Evolutionary conservation across 2,329 filamentous ascomycete genomes (phyloP).

Genomic region (Monosporascus sp.): DNA sequence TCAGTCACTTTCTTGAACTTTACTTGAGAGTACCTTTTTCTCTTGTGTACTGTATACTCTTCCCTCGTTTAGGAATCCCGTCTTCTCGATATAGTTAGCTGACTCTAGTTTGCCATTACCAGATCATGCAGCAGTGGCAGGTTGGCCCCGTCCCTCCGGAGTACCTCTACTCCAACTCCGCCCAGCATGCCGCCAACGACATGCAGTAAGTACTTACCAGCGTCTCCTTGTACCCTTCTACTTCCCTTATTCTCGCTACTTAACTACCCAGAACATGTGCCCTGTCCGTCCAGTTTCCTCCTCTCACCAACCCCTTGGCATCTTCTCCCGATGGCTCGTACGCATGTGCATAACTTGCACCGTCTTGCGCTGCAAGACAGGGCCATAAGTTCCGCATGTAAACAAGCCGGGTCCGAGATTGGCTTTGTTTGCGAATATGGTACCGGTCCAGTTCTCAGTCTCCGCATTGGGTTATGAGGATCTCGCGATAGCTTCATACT

Average conservation of each 20-base stretch:
- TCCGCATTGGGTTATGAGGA: constrained; percentile 13
- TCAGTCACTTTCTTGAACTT: not conserved
- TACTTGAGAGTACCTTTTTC: not conserved
- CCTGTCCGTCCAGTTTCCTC: constrained; percentile 3
- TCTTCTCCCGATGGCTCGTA: constrained; percentile 17
- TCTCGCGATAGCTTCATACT: constrained; percentile 18
- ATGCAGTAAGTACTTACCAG: constrained; percentile 52
- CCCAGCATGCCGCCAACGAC: constrained; percentile 47
- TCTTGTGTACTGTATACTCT: not conserved
- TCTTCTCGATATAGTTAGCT: constrained; percentile 14
- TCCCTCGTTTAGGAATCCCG: not conserved
- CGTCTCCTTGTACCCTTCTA: constrained; percentile 18
- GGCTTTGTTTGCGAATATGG: constrained; percentile 12
- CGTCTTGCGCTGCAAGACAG: constrained; percentile 11
- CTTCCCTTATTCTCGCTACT: constrained; percentile 20
- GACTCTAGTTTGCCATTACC: constrained; percentile 25
- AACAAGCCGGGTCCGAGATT: constrained; percentile 17
- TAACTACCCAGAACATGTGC: constrained; percentile 6
- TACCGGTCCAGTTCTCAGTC: constrained; percentile 9
- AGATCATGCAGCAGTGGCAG: constrained; percentile 60
- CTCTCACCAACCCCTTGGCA: constrained; percentile 5
- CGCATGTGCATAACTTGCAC: constrained; percentile 10
- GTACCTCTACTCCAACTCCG: constrained; percentile 51
- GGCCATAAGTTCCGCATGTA: constrained; percentile 18
- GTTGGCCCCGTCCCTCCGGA: constrained; percentile 53